Evolutionary conservation across 2,329 filamentous ascomycete species (phyloP).

Genomic region (Penicillium nordicum): DNA sequence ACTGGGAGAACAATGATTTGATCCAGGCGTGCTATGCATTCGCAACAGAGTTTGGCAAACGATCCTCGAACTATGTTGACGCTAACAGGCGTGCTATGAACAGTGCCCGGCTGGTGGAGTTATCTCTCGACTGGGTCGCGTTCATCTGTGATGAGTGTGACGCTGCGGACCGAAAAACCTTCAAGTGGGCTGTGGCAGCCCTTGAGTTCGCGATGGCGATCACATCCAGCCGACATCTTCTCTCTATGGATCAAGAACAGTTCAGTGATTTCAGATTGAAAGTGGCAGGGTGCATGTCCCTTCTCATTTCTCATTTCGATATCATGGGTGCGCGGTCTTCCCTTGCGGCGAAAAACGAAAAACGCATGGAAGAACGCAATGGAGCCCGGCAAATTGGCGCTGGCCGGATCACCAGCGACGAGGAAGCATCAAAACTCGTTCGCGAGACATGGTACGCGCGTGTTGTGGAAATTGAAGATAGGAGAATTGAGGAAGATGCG

Average conservation of each 20-base stretch:
- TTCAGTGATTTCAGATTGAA: conserved; percentile 79
- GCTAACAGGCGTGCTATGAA: conserved; percentile 95
- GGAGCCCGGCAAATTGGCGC: conserved; percentile 76
- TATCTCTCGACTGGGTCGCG: conserved; percentile 93
- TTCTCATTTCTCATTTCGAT: conserved; percentile 96
- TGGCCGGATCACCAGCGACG: conserved; percentile 70
- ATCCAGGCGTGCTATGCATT: conserved; percentile 98
- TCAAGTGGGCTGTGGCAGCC: conserved; percentile 93
- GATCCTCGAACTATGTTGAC: conserved; percentile 92
- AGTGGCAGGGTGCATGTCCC: conserved; percentile 94
- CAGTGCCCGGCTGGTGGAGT: conserved; percentile 87
- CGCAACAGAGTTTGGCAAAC: conserved; percentile 96
- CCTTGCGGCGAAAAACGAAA: conserved; percentile 88
- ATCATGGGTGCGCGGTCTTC: conserved; percentile 97
- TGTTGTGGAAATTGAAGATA: conserved; percentile 72
- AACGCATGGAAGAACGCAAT: conserved; percentile 74
- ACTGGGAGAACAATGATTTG: conserved; percentile 85
- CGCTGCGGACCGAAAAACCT: conserved; percentile 89
- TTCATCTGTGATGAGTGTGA: conserved; percentile 98
- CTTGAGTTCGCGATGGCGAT: conserved; percentile 97
- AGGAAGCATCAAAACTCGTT: conserved; percentile 75
- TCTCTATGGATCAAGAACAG: conserved; percentile 85
- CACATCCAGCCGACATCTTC: conserved; percentile 87
- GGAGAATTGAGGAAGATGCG: conserved; percentile 72
- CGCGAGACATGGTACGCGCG: conserved; percentile 71